Conservation (phyloP, 179 eudicot species). For the Beta corolliflora region DNA sequence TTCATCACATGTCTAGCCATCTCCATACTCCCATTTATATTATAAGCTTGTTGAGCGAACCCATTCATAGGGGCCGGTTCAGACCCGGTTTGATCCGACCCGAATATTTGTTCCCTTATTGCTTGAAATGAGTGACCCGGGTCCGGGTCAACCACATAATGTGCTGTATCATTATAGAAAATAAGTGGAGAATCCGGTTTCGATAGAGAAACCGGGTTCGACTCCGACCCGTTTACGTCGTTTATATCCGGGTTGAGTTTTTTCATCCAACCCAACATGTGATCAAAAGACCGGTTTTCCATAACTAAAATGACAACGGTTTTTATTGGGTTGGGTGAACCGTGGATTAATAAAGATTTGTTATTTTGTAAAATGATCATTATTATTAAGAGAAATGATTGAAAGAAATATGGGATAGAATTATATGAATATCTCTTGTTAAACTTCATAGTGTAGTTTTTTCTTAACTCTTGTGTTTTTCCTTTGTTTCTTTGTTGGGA, state of each 20-base stretch:
- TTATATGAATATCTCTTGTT: not conserved
- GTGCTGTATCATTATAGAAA: constrained; percentile 49
- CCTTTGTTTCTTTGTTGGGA: not conserved
- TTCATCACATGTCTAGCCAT: constrained; percentile 83
- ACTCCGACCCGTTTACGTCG: constrained; percentile 67
- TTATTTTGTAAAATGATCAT: constrained; percentile 10
- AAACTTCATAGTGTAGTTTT: constrained; percentile 11
- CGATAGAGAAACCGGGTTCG: constrained; percentile 48
- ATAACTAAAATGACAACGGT: constrained; percentile 70
- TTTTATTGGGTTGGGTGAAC: constrained; percentile 48
- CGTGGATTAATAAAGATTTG: constrained; percentile 11
- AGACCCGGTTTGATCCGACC: constrained; percentile 53
- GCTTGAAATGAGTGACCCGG: constrained; percentile 95
- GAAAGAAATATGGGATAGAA: not conserved
- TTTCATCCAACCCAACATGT: constrained; percentile 92
- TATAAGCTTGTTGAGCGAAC: constrained; percentile 69
- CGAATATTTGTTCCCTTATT: constrained; percentile 75
- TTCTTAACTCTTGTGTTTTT: not conserved
- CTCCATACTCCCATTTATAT: constrained; percentile 47
- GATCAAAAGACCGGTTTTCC: constrained; percentile 93
- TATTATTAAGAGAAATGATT: constrained; percentile 22
- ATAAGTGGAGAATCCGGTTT: constrained; percentile 52
- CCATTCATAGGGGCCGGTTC: constrained; percentile 70
- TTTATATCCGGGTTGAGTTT: constrained; percentile 63
- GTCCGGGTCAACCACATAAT: constrained; percentile 76